Percentiles rank a stretch among this genome's conserved stretches.
Conservation (phyloP, 805 yeast species). For the Candida broadrunensis region DNA sequence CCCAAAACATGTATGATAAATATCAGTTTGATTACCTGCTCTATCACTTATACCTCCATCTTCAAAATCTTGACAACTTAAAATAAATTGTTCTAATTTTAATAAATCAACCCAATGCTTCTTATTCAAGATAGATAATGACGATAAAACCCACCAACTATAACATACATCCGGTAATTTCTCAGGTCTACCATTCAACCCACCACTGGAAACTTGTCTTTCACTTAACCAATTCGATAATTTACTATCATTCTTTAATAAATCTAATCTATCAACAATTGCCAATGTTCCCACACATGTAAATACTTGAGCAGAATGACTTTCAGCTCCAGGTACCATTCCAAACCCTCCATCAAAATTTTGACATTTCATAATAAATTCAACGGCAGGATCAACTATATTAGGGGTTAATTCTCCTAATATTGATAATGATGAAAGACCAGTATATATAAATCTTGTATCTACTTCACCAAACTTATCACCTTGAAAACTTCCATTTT, state of each 20-base stretch:
- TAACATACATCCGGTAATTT: conserved; percentile 97
- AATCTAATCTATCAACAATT: conserved; percentile 57
- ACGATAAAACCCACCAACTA: conserved; percentile 94
- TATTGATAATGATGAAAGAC: conserved; percentile 68
- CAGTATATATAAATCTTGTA: conserved; percentile 84
- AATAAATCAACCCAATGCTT: conserved; percentile 74
- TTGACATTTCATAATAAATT: conserved; percentile 64
- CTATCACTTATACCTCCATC: conserved; percentile 93
- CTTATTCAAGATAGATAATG: conserved; percentile 63
- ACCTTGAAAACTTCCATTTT: conserved; percentile 80
- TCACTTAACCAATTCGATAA: conserved; percentile 88
- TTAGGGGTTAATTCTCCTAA: conserved; percentile 59
- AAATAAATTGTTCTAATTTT: conserved; percentile 63
- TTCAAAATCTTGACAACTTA: conserved; percentile 71
- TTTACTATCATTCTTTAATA: conserved; percentile 34
- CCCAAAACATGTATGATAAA: conserved; percentile 90
- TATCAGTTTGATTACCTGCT: conserved; percentile 87
- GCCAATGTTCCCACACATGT: conserved; percentile 82
- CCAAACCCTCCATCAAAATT: conserved; percentile 98
- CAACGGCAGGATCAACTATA: conserved; percentile 58
- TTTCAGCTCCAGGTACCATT: conserved; percentile 88
- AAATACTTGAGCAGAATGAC: conserved; percentile 90
- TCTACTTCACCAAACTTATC: conserved; percentile 92
- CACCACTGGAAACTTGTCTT: conserved; percentile 84
- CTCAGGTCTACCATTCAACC: conserved; percentile 94